Conservation (phyloP, 2,329 filamentous ascomycete genomes). For the Lasiodiplodia theobromae region DNA sequence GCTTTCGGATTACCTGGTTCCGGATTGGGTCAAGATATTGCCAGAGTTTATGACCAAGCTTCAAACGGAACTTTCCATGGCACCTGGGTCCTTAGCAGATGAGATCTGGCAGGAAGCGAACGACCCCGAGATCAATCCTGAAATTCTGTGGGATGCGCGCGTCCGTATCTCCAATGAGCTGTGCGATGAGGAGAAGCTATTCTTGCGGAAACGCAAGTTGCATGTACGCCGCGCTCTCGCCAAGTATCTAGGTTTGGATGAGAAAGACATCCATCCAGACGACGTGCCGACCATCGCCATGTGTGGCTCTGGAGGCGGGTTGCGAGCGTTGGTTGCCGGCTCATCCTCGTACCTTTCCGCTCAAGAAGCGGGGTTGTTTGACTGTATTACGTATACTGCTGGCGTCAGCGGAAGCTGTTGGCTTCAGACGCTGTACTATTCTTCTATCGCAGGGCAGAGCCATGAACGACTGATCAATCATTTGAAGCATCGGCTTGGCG, state of each 20-base stretch:
- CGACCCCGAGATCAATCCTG: constrained; percentile 82
- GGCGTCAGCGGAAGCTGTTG: constrained; percentile 97
- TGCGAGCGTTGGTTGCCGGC: constrained; percentile 88
- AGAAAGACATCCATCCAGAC: constrained; percentile 84
- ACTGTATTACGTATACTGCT: constrained; percentile 93
- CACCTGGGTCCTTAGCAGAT: constrained; percentile 85
- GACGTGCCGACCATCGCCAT: constrained; percentile 94
- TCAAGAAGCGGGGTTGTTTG: constrained; percentile 86
- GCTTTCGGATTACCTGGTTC: constrained; percentile 75
- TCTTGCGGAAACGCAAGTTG: constrained; percentile 71
- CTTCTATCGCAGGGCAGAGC: constrained; percentile 73
- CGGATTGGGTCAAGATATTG: constrained; percentile 80
- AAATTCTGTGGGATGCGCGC: constrained; percentile 80
- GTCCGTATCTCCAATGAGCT: constrained; percentile 84
- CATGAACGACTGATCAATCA: constrained; percentile 79
- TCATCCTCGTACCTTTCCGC: constrained; percentile 86
- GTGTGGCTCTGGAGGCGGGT: constrained; percentile 90
- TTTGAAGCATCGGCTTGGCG: constrained; percentile 80
- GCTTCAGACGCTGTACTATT: constrained; percentile 88
- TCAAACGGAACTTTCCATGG: constrained; percentile 85
- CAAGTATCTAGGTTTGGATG: constrained; percentile 78
- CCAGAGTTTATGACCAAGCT: constrained; percentile 82
- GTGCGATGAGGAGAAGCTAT: constrained; percentile 82
- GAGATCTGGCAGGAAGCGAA: constrained; percentile 94
- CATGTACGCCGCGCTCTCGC: constrained; percentile 78